Base-by-base conservation (phyloP, 2,329 filamentous ascomycete species). In the Cladophialophora yegresii region DNA sequence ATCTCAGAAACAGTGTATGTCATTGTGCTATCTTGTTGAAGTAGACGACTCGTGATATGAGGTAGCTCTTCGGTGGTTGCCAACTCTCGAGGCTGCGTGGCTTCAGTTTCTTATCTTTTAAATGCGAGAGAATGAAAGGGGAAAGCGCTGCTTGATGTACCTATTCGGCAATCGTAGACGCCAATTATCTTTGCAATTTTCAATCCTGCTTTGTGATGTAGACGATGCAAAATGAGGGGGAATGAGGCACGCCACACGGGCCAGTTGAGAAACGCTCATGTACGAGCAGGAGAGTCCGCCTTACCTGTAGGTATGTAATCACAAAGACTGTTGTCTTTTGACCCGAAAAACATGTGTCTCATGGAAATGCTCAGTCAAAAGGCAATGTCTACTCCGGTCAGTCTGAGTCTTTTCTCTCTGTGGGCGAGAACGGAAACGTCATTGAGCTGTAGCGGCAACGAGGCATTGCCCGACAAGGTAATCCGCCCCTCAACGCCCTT, bases 1-100 rank as follows among this genome's bases (percentile, higher is more conserved):
- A 71, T 70, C 54, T 67, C 63, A 5, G 68, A 70, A 7, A 67
- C 54, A 1, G 64, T 67, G 32, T 64, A 50, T 16, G 62, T 59
- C 64, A 69, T 67, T 57, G 28, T 61, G 50, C 8, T 26, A 28
- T 23, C 12, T 30, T 33, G 16, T 30, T 10, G 13, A 23, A 43
- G n/a, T 1, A 23, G 16, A 32, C 32, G 12, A 8, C 16, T 43
- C 4, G 16, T 43, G 33, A 13, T 36, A 36, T 36, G 10, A 36
- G 10, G 33, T 10, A 10, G 33, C 33, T 36, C 33, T 36, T 36
- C 33, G 33, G 12, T 12, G 12, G 33, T 43, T 43, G 36, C 3
- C 3, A 3, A 28, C 6, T 28, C n/a, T 28, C 6, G 26, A 6
- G 26, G 26, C 26, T 28, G 26, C 26, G 26, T 28, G 26, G 26